These are phyloP conservation scores for Stylonectria norvegica DNA, from an alignment of 2,329 filamentous ascomycete genomes.

Conservation along the genomic window DNA sequence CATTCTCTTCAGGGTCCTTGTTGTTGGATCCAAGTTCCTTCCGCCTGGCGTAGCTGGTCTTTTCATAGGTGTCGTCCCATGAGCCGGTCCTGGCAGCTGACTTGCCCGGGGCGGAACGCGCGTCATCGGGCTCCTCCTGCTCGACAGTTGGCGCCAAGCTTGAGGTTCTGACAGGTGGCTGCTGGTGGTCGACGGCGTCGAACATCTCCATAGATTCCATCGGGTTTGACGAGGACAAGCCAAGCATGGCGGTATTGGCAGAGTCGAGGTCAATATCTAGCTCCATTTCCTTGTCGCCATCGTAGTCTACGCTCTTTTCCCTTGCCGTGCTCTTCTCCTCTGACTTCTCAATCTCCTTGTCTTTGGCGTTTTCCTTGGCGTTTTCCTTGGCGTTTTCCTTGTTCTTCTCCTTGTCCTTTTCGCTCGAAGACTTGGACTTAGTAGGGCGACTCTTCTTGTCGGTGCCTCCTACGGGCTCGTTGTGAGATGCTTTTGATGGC, in stretches of 20 bases:
- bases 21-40: conserved; percentile 5
- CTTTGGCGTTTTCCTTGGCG: conserved; percentile 4
- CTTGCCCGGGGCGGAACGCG: background rate
- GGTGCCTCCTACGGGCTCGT: conserved; percentile 7
- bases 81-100: conserved; percentile 7
- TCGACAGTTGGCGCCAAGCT: conserved; percentile 10
- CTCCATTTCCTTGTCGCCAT: conserved; percentile 6
- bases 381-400: too few species aligned
- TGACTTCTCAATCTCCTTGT: too few species aligned
- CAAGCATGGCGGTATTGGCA: conserved; percentile 3
- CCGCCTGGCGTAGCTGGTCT: conserved; percentile 7
- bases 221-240: conserved; percentile 7
- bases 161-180: conserved; percentile 3
- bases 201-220: conserved; percentile 15
- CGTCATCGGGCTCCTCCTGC: conserved; percentile 14
- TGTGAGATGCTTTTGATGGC: conserved; percentile 10
- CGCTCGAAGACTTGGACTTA: conserved; percentile 7
- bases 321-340: too few species aligned
- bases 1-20: conserved; percentile 14
- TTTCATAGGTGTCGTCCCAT: conserved; percentile 14
- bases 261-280: conserved; percentile 16
- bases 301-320: conserved; percentile 1
- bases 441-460: conserved; percentile 10
- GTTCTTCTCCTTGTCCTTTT: conserved; percentile 4
- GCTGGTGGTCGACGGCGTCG: conserved; percentile 13